Percentiles rank a stretch among this genome's conserved stretches.
Evolutionary conservation across 2,329 filamentous ascomycete genomes (phyloP).

Genomic region (Ophiostoma fasciatum): DNA sequence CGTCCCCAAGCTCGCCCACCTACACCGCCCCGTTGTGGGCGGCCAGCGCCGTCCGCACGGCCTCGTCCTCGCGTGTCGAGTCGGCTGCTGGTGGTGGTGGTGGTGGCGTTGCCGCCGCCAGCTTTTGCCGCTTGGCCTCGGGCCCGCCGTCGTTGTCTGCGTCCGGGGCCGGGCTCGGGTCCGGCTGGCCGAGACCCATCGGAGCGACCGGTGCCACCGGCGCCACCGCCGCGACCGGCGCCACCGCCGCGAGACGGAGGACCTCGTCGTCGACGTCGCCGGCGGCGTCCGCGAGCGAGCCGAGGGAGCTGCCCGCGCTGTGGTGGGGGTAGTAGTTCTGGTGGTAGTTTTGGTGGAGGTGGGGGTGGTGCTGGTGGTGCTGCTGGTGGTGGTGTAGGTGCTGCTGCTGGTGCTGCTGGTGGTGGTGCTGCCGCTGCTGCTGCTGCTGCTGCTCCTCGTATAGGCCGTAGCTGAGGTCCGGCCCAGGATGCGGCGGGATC

Average conservation of each 20-base stretch:
- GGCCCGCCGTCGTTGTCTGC: conserved; percentile 19
- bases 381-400: conserved; percentile 2
- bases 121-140: conserved; percentile 24
- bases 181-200: too few relatives aligned
- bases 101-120: conserved; percentile 22
- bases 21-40: conserved; percentile 24
- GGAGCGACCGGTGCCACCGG: too few relatives aligned
- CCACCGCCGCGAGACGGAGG: not conserved
- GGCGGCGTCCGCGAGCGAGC: conserved; percentile 4
- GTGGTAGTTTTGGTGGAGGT: too few relatives aligned
- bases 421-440: conserved; percentile 4
- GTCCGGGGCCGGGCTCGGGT: too few relatives aligned
- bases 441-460: conserved; percentile 5
- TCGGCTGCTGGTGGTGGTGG: conserved; percentile 22
- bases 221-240: too few relatives aligned
- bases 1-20: conserved; percentile 25
- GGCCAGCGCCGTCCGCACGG: conserved; percentile 30
- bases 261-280: conserved; percentile 4
- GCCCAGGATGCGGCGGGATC: not conserved
- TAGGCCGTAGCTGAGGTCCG: not conserved
- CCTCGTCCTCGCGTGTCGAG: conserved; percentile 29
- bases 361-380: conserved; percentile 1
- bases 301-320: not conserved
- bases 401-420: conserved; percentile 1
- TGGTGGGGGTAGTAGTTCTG: conserved; percentile 5